Evolutionary conservation across 331 rosid species (phyloP).

Genomic region (Phaseolus coccineus): DNA sequence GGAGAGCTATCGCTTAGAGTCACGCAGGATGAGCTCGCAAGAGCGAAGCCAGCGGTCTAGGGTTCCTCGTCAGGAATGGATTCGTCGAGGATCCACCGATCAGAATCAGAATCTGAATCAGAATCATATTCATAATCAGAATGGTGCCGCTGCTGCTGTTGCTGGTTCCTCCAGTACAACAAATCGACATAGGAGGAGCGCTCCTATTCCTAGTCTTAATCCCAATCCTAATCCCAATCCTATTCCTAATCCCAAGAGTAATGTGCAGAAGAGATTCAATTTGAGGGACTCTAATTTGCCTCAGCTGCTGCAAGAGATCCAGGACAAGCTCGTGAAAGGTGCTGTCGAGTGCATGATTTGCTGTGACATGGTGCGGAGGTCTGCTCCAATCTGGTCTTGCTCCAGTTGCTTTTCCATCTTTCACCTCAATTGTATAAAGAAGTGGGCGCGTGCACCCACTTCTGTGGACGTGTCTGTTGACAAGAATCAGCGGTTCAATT

Average conservation of each 20-base stretch:
- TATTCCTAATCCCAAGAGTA: neutral
- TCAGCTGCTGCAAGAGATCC: constrained; percentile 77
- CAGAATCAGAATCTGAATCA: neutral
- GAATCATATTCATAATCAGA: neutral
- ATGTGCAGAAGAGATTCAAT: constrained; percentile 26
- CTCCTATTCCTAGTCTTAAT: neutral
- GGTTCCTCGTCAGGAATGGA: constrained; percentile 68
- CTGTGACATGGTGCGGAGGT: constrained; percentile 78
- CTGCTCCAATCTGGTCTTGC: constrained; percentile 85
- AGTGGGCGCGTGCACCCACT: constrained; percentile 90
- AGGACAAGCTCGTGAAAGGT: constrained; percentile 73
- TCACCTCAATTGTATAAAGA: constrained; percentile 77
- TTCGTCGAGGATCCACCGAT: constrained; percentile 57
- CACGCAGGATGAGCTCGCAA: constrained; percentile 63
- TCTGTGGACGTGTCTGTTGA: constrained; percentile 62
- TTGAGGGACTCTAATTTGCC: constrained; percentile 60
- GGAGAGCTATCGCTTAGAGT: neutral
- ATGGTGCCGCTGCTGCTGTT: constrained; percentile 4
- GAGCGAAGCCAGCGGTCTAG: constrained; percentile 57
- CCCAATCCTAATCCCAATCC: constrained; percentile 6
- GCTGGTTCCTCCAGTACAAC: constrained; percentile 34
- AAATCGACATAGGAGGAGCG: constrained; percentile 36
- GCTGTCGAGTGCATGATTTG: constrained; percentile 87
- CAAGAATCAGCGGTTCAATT: constrained; percentile 71
- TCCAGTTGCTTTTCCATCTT: constrained; percentile 80